phyloP scores from a whole-genome alignment of 345 rosid genomes.

The Citrus sinensis region DVS_A1.0 CM039161.1:1389501-1390000 shows the following conservation, averaged over 20 bases:
- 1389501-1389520: background rate
- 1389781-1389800: slow-evolving; percentile 8
- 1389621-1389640: slow-evolving; percentile 12
- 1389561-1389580: background rate
- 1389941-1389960: slow-evolving; percentile 4
- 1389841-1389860: slow-evolving; percentile 45
- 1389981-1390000: background rate
- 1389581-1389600: background rate
- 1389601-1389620: slow-evolving; percentile 11
- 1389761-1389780: slow-evolving; percentile 4
- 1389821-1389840: slow-evolving; percentile 21
- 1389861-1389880: slow-evolving; percentile 29
- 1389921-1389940: background rate
- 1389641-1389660: background rate
- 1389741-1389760: background rate
- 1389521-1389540: background rate
- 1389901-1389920: slow-evolving; percentile 11
- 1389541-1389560: background rate
- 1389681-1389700: background rate
- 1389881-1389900: slow-evolving; percentile 13
- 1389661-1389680: background rate
- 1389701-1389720: slow-evolving; percentile 16
- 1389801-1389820: slow-evolving; percentile 13
- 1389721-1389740: background rate
- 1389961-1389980: slow-evolving; percentile 19